Evolutionary conservation across 345 rosid species (phyloP), one percentile per base, ranked within the genome.

Genomic region (Populus simonii): DNA sequence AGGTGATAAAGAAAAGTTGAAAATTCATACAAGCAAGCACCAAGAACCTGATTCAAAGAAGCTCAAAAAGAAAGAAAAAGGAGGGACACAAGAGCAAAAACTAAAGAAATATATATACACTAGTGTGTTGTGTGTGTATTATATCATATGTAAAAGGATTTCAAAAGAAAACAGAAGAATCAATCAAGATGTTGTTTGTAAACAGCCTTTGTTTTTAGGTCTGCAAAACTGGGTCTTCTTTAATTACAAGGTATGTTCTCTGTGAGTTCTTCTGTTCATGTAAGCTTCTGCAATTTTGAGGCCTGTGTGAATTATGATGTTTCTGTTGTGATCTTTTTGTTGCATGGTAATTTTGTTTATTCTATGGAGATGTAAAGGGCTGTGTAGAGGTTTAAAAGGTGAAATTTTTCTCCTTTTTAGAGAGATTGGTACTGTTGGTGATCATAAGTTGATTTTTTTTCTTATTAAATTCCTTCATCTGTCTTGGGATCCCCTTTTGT

Each of bases 1-100:
- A 78, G 83, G 71, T 80, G 35, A 62, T 27, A 41, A 55, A 47
- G 67, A 25, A 70, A 47, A 57, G 74, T 81, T 31, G 13, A 35
- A 35, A 74, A 76, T 78, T 68, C 85, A 53, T 65, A 72, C 68
- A 29, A 74, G 72, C 39, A 45, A 27, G 59, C 59, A 51, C 12
- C 33, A 76, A 66, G 75, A 66, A 49, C 79, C 82, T 41, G 66
- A 62, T 84, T 84, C 83, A 82, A 83, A 82, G 75, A 53, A 27
- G 53, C 63, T 11, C 20, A 67, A 68, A 13, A n/a, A 16, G 62
- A 22, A 27, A 0, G 55, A 51, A 13, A 45, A 39, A 18, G 12
- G 63, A 57, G 27, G 23, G 79, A 66, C 45, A 27, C 1, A 20
- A 12, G 68, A 43, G 41, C 15, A 49, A 31, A 53, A 23, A 36